These are phyloP conservation scores for Brachypodium distachyon DNA, from an alignment of 202 grass and related monocot species.

Conservation along the genomic window DNA sequence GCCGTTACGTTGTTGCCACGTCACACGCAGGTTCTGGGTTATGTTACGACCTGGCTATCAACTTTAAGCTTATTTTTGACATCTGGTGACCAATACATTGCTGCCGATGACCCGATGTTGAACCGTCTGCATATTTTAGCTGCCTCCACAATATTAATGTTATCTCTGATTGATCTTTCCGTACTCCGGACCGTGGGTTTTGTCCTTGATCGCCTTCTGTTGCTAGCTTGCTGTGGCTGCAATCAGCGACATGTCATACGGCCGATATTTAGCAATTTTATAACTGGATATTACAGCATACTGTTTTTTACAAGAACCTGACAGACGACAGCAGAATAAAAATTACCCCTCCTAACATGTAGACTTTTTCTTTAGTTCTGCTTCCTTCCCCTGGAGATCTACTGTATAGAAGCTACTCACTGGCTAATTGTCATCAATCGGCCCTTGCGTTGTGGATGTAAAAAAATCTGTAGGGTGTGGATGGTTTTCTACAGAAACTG, in stretches of 20 bases:
- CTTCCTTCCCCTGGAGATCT: background rate
- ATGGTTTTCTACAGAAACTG: background rate
- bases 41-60: conserved; percentile 7
- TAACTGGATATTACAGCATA: background rate
- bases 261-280: background rate
- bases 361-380: background rate
- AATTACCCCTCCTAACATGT: background rate
- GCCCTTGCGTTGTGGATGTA: background rate
- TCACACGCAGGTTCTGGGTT: background rate
- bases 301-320: too few relatives aligned
- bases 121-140: background rate
- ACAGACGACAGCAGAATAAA: background rate
- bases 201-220: background rate
- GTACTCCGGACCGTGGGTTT: background rate
- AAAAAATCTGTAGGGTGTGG: background rate
- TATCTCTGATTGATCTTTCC: background rate
- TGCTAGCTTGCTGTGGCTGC: background rate
- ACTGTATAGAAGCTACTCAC: background rate
- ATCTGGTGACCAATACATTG: background rate
- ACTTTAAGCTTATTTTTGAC: background rate
- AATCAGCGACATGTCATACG: background rate
- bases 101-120: conserved; percentile 4
- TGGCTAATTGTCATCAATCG: background rate
- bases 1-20: conserved; percentile 8
- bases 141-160: background rate